A percentile compares a stretch with the other conserved stretches of the same genome.
phyloP scores from a whole-genome alignment of 345 rosid genomes.

The Xanthoceras sorbifolium region DNA sequence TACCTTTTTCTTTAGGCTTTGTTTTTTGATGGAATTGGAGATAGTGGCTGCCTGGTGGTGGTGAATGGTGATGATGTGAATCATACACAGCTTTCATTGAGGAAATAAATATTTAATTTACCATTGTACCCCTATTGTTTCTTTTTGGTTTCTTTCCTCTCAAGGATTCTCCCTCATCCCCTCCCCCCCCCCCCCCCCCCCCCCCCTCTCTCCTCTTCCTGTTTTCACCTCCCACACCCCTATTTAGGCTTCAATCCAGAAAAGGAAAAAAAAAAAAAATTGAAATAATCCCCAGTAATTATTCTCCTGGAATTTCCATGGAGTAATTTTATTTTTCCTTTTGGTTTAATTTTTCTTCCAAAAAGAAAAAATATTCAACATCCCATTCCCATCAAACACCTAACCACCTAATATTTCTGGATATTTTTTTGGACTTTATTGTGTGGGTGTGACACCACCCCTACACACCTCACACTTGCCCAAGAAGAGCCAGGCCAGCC shows the following conservation, averaged over 20 bases:
- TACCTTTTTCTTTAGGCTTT: conserved; percentile 32
- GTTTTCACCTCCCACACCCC: conserved; percentile 14
- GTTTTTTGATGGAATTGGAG: conserved; percentile 5
- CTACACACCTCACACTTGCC: not conserved
- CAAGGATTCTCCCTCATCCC: conserved; percentile 10
- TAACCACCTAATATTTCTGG: conserved; percentile 18
- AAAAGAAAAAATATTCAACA: not conserved
- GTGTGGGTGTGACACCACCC: conserved; percentile 5
- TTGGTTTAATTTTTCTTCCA: too few relatives aligned
- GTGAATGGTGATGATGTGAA: conserved; percentile 10
- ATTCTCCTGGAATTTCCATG: not conserved
- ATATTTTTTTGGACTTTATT: not conserved
- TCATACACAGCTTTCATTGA: conserved; percentile 13
- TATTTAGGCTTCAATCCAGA: conserved; percentile 15
- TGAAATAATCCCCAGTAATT: not conserved
- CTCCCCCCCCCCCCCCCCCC: too few relatives aligned
- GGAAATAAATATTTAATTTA: conserved; percentile 20
- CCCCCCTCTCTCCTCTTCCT: not conserved
- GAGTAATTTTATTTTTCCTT: not conserved
- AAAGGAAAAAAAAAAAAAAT: not conserved
- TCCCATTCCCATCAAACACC: conserved; percentile 10
- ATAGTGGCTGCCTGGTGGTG: too few relatives aligned
- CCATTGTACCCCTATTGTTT: conserved; percentile 18
- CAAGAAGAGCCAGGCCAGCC: not conserved
- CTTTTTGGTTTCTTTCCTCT: conserved; percentile 11